Percentiles rank a stretch among this genome's conserved stretches.
Conservation (phyloP, 305 asterid genomes). For the Fraxinus ornus region DNA sequence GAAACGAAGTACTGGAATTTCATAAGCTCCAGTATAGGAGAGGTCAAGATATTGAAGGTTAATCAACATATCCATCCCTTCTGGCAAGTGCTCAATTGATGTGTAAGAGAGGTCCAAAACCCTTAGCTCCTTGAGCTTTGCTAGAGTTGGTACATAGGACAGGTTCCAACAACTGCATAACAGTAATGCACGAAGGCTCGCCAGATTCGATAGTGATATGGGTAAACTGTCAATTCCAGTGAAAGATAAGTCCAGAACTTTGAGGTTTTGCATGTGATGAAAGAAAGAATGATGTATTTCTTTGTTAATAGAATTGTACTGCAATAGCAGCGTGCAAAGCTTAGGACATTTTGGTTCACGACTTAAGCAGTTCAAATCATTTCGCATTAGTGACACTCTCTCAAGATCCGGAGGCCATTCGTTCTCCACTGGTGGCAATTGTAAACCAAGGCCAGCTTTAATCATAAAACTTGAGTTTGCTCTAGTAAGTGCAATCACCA, state of each 20-base stretch:
- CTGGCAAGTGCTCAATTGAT: slow-evolving; percentile 14
- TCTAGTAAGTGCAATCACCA: slow-evolving; percentile 32
- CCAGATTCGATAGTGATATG: slow-evolving; percentile 23
- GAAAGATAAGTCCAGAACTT: slow-evolving; percentile 33
- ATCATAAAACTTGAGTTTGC: slow-evolving; percentile 23
- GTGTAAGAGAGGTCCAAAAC: slow-evolving; percentile 32
- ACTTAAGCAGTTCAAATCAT: slow-evolving; percentile 26
- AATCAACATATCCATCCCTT: slow-evolving; percentile 31
- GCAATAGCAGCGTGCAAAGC: slow-evolving; percentile 31
- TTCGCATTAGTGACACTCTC: slow-evolving; percentile 36
- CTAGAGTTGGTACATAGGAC: slow-evolving; percentile 20
- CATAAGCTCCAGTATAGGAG: slow-evolving; percentile 9
- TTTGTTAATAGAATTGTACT: slow-evolving; percentile 32
- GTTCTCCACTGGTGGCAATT: slow-evolving; percentile 18
- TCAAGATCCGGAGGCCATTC: slow-evolving; percentile 30
- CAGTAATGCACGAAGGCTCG: slow-evolving; percentile 27
- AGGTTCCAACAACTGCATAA: slow-evolving; percentile 38
- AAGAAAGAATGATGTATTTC: slow-evolving; percentile 29
- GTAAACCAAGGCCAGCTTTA: slow-evolving; percentile 27
- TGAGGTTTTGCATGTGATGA: slow-evolving; percentile 20
- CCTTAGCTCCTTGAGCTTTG: slow-evolving; percentile 25
- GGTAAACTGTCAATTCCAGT: slow-evolving; percentile 28
- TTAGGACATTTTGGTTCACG: slow-evolving; percentile 28
- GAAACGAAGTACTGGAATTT: neutral
- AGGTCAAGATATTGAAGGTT: slow-evolving; percentile 29